These are phyloP conservation scores for Ochromonas danica DNA, from an alignment of 108 stramenopile genomes.

Conservation along the genomic window DNA sequence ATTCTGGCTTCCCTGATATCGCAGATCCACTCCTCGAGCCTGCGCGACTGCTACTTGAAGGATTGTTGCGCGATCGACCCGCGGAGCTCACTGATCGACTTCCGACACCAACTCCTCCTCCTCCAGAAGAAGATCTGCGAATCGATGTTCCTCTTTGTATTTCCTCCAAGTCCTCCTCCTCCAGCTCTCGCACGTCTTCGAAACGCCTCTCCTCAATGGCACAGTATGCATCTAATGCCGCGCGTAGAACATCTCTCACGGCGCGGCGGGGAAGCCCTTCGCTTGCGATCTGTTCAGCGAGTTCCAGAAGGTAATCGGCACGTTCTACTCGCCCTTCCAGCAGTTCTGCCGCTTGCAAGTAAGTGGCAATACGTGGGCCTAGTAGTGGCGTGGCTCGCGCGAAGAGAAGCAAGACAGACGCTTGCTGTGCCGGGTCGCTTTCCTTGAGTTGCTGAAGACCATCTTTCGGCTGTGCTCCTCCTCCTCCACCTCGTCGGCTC, in stretches of 20 bases:
- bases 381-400: neutral
- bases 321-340: neutral
- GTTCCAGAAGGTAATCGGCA: conserved; percentile 1
- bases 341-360: neutral
- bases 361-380: neutral
- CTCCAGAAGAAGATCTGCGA: neutral
- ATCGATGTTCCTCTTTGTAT: too few species aligned
- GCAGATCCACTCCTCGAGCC: neutral
- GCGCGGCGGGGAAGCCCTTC: neutral
- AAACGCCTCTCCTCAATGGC: neutral
- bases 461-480: neutral
- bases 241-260: neutral
- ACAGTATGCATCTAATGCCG: neutral
- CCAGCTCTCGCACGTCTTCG: neutral
- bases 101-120: neutral
- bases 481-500: neutral
- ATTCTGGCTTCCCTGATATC: neutral
- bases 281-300: neutral
- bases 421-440: conserved; percentile 10
- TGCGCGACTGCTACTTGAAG: neutral
- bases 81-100: neutral
- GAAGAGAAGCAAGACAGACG: neutral
- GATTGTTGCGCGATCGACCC: neutral
- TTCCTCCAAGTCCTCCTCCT: neutral
- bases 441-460: conserved; percentile 22